Evolutionary conservation across 148 eudicot species (phyloP).

Genomic region (Talinum fruticosum): DNA sequence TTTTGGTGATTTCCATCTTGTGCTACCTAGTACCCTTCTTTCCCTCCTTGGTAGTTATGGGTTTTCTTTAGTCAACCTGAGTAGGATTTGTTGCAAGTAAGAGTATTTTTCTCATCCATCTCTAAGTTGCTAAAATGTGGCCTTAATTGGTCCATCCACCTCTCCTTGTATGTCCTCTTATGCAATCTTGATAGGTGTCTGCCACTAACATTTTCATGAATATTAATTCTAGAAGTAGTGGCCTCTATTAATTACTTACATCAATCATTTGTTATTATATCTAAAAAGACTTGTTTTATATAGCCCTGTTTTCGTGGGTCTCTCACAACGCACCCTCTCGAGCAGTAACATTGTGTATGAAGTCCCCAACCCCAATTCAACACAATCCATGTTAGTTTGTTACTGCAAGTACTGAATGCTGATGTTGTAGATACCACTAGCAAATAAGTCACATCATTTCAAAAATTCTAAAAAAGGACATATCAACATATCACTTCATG

Average conservation of each 20-base stretch:
- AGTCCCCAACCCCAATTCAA: neutral
- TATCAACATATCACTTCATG: neutral
- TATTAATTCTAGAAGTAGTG: neutral
- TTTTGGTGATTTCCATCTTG: neutral
- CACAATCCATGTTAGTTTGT: neutral
- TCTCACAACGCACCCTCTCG: neutral
- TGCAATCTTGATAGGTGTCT: neutral
- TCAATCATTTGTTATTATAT: neutral
- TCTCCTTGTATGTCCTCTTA: neutral
- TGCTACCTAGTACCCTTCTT: neutral
- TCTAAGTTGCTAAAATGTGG: neutral
- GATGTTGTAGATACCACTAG: neutral
- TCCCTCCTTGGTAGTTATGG: neutral
- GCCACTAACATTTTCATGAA: neutral
- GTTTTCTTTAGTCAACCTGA: neutral
- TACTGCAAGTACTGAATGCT: neutral
- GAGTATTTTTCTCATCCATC: neutral
- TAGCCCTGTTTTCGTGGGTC: neutral
- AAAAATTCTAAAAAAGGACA: neutral
- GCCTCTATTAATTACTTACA: neutral
- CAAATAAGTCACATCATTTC: neutral
- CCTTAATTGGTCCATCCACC: neutral
- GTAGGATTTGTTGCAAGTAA: neutral
- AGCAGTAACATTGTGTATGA: neutral
- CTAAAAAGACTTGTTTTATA: neutral